Evolutionary conservation across 2,329 filamentous ascomycete species (phyloP).

Genomic region (Trichoderma semiorbis): DNA sequence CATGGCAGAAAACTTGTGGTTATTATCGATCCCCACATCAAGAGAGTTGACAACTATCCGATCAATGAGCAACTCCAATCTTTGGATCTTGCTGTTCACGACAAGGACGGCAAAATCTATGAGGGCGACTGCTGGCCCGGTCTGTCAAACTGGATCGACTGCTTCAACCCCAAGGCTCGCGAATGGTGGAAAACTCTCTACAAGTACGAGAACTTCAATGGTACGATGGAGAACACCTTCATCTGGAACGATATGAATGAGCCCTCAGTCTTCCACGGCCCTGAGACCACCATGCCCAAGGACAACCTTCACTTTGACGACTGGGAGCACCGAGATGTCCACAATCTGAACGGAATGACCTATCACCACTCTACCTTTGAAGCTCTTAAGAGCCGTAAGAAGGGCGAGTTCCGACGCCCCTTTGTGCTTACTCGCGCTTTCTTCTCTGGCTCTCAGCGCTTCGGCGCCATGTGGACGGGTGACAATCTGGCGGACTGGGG

Average conservation of each 20-base stretch:
- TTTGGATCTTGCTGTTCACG: conserved; percentile 78
- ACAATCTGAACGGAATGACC: conserved; percentile 94
- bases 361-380: conserved; percentile 93
- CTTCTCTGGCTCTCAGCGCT: conserved; percentile 83
- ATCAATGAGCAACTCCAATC: conserved; percentile 78
- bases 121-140: conserved; percentile 99
- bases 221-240: conserved; percentile 80
- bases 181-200: conserved; percentile 91
- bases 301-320: conserved; percentile 88
- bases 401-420: conserved; percentile 78
- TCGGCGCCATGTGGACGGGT: conserved; percentile 97
- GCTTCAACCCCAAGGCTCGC: conserved; percentile 87
- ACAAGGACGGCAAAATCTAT: conserved; percentile 85
- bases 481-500: conserved; percentile 95
- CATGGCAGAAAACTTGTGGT: conserved; percentile 86
- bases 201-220: conserved; percentile 83
- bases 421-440: conserved; percentile 93
- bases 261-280: conserved; percentile 96
- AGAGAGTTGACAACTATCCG: conserved; percentile 76
- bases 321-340: conserved; percentile 96
- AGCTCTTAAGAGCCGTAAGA: conserved; percentile 78
- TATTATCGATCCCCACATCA: conserved; percentile 97
- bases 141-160: conserved; percentile 93
- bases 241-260: conserved; percentile 99
- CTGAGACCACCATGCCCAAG: conserved; percentile 97